These are phyloP conservation scores for Tricharina praecox DNA, from an alignment of 495 filamentous ascomycete species.

Conservation along the genomic window DNA sequence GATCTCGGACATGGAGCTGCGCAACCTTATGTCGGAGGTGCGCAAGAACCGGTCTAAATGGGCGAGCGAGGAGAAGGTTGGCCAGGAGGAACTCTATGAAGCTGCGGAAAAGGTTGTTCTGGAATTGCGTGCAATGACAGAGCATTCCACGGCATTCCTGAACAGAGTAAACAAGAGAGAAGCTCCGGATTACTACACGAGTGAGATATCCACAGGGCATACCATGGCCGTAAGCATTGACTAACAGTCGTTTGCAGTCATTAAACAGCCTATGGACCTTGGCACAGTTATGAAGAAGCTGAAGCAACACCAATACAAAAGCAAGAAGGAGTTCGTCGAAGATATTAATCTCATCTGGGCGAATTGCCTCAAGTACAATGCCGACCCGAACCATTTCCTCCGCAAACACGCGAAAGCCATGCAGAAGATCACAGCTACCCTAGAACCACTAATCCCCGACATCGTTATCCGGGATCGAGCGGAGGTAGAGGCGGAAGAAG, in stretches of 20 bases:
- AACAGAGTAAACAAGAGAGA: constrained; percentile 89
- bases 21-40: constrained; percentile 86
- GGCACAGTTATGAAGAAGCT: constrained; percentile 97
- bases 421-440: constrained; percentile 89
- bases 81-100: constrained; percentile 96
- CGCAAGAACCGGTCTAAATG: constrained; percentile 96
- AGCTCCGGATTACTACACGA: constrained; percentile 78
- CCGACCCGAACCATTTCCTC: constrained; percentile 67
- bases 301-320: constrained; percentile 70
- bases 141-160: constrained; percentile 86
- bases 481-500: constrained; percentile 90
- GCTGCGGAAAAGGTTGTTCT: constrained; percentile 87
- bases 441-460: constrained; percentile 87
- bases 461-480: constrained; percentile 76
- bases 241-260: constrained; percentile 38
- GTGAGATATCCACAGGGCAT: constrained; percentile 21
- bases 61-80: constrained; percentile 92
- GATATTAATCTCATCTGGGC: constrained; percentile 91
- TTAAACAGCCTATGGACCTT: constrained; percentile 96
- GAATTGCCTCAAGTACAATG: constrained; percentile 92
- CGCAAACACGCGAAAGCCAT: constrained; percentile 89
- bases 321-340: constrained; percentile 84
- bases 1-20: constrained; percentile 81
- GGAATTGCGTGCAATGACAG: constrained; percentile 89
- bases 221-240: constrained; percentile 1